Base-by-base conservation (phyloP, 1,284 basidiomycete genomes). In the Cutaneotrichosporon curvatum region DNA sequence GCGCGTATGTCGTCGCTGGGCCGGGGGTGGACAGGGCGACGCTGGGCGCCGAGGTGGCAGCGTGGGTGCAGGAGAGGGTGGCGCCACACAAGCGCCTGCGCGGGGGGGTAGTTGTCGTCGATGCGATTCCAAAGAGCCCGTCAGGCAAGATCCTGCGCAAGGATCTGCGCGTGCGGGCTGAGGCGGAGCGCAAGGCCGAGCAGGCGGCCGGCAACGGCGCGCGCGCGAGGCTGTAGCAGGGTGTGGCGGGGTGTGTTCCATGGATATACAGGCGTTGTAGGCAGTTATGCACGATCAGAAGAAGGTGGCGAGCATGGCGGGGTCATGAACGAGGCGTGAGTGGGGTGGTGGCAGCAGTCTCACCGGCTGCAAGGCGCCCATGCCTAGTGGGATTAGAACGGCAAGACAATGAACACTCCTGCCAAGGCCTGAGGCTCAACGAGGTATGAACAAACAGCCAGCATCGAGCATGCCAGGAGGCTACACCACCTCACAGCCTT, bases 11-110 rank as follows among this genome's bases (percentile, higher is more conserved):
- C 9, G 54, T 56, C 8, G 28, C 45, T 23, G 20, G 31, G 37
- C 0, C 23, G 18, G 2, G 40, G 2, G 51, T 37, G 14, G 51
- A 49, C 31, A 41, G 36, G 25, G 55, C 54, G 0, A 58, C 62
- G 1, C 80, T 84, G 48, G 73, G 73, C 7, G 48, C 68, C n/a
- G 67, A 73, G 16, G 74, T 87, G 2, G 74, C 76, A 40, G 68
- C 71, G 30, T 88, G 85, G 85, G 76, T 83, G 11, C 71, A 78
- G 41, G 58, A 55, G 14, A 77, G 78, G 37, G 83, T 73, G 25
- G 68, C 73, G 4, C 60, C 66, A 31, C 74, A 76, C 58, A 78
- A 77, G 59, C 57, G 62, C 16, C 58, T 77, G 8, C 56, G 69
- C 11, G 76, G 75, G 10, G 75, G 75, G 0, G 70, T 76, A 14